These are phyloP conservation scores for Tritrichomonas foetus DNA, from an alignment of 208 protist genomes.

Conservation along the genomic window DNA sequence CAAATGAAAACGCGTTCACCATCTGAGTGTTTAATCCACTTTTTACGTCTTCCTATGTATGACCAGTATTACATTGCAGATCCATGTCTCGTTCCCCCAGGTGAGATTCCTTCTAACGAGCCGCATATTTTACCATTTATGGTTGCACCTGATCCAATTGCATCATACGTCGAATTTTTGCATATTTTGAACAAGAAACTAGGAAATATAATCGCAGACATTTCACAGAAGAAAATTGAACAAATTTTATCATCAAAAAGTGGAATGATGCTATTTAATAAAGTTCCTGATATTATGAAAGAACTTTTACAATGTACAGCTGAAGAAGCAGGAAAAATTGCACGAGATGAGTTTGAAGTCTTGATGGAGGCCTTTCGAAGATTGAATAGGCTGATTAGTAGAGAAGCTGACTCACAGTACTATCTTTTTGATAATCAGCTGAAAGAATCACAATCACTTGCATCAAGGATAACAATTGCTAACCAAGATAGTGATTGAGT, in stretches of 20 bases:
- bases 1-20: neutral
- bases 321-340: neutral
- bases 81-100: neutral
- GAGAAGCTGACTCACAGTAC: too few relatives aligned
- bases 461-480: too few relatives aligned
- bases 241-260: neutral
- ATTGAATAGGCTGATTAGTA: too few relatives aligned
- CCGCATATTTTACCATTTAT: neutral
- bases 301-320: neutral
- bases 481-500: too few relatives aligned
- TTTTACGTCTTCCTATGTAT: neutral
- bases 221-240: neutral
- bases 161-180: neutral
- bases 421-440: too few relatives aligned
- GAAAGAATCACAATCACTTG: too few relatives aligned
- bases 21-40: neutral
- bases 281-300: neutral
- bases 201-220: neutral
- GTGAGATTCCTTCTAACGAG: neutral
- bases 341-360: neutral
- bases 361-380: neutral
- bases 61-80: conserved; percentile 19
- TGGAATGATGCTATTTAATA: neutral
- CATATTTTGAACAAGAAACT: neutral
- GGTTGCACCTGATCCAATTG: neutral